These are phyloP conservation scores for Neurospora hispaniola DNA, from an alignment of 495 filamentous ascomycete genomes.

Conservation along the genomic window DNA sequence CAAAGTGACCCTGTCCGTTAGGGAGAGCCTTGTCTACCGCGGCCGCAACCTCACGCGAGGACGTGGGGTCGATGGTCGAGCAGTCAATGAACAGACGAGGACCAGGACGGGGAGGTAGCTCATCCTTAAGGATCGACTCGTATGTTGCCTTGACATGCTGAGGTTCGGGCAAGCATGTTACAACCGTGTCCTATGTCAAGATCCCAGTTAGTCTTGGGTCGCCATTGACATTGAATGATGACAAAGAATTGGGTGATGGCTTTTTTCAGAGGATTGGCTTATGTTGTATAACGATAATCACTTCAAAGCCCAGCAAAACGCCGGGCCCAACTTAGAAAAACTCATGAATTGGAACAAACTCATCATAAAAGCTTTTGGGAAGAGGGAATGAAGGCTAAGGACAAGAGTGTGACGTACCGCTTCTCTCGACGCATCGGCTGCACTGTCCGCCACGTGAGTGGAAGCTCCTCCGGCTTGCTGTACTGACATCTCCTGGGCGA, in stretches of 20 bases:
- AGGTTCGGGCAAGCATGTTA: conserved; percentile 74
- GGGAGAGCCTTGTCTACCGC: conserved; percentile 44
- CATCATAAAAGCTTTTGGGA: conserved; percentile 30
- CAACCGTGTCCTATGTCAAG: conserved; percentile 51
- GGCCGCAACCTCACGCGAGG: conserved; percentile 57
- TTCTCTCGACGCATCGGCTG: conserved; percentile 54
- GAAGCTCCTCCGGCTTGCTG: conserved; percentile 35
- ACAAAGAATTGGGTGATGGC: not conserved
- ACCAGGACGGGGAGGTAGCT: conserved; percentile 26
- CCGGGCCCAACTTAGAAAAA: conserved; percentile 36
- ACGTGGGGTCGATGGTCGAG: conserved; percentile 77
- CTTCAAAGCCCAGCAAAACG: conserved; percentile 20
- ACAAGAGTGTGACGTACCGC: conserved; percentile 48
- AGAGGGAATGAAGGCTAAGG: not conserved
- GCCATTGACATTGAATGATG: not conserved
- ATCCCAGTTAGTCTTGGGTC: not conserved
- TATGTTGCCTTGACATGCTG: conserved; percentile 69
- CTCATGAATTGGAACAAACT: conserved; percentile 46
- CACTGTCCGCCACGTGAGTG: conserved; percentile 47
- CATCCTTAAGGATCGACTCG: conserved; percentile 44
- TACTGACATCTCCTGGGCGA: conserved; percentile 49
- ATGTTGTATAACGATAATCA: conserved; percentile 39
- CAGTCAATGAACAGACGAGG: conserved; percentile 67
- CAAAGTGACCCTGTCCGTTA: conserved; percentile 44
- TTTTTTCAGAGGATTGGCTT: conserved; percentile 26